phyloP scores from a whole-genome alignment of 202 grass and related monocot genomes.

The Dendrocalamus latiflorus region DNA sequence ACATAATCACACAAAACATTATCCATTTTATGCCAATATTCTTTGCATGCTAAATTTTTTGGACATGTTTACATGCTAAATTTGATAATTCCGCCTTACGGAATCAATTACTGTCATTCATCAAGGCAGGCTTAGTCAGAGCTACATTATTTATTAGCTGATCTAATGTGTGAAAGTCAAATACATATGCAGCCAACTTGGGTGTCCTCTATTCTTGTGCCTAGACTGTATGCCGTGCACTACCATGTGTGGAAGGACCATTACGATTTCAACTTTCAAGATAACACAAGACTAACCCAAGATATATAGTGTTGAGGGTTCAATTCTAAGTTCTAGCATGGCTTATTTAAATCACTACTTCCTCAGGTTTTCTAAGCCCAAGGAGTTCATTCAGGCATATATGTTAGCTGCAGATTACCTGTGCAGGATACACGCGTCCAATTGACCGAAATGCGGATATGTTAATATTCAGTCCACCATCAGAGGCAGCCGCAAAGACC shows the following conservation, averaged over 20 bases:
- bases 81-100: neutral
- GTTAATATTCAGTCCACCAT: slow-evolving; percentile 48
- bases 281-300: neutral
- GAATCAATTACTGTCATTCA: neutral
- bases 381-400: neutral
- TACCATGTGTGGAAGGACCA: neutral
- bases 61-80: neutral
- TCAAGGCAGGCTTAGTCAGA: neutral
- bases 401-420: slow-evolving; percentile 40
- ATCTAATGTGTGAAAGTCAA: no score
- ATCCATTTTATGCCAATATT: neutral
- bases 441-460: slow-evolving; percentile 12
- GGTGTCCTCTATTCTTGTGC: neutral
- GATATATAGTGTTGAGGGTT: neutral
- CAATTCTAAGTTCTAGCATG: neutral
- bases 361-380: neutral
- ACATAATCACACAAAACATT: neutral
- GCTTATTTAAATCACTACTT: no score
- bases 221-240: neutral
- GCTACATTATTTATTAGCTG: neutral
- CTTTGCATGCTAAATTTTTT: neutral
- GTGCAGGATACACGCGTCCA: slow-evolving; percentile 36
- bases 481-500: slow-evolving; percentile 51
- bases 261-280: neutral
- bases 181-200: neutral